These are phyloP conservation scores for Chlamydomonas eustigma DNA, from an alignment of 139 green algal species.

Conservation along the genomic window DNA sequence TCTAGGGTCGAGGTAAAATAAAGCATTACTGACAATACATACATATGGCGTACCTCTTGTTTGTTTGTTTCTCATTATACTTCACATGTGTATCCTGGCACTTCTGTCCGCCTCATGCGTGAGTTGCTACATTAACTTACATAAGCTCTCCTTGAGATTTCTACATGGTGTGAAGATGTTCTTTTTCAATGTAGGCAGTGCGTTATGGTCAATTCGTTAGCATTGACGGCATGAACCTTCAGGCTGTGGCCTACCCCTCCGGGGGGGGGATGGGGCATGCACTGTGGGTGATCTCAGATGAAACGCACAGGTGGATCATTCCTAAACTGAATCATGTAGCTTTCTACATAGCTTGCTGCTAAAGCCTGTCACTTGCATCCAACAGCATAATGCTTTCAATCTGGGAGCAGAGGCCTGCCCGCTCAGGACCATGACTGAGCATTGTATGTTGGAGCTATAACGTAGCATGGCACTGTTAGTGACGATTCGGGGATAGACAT, in stretches of 20 bases:
- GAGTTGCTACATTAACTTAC: no score
- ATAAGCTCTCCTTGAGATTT: no score
- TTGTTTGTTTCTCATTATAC: no score
- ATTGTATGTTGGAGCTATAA: background rate
- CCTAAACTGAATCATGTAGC: background rate
- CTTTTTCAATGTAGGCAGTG: conserved; percentile 18
- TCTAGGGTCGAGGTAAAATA: no score
- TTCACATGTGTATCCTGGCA: no score
- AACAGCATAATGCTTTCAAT: background rate
- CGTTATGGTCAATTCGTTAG: conserved; percentile 31
- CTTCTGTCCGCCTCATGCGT: no score
- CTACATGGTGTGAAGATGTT: no score
- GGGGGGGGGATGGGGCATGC: conserved; percentile 31
- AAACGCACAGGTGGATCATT: conserved; percentile 7
- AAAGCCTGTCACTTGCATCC: background rate
- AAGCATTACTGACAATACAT: no score
- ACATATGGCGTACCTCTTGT: no score
- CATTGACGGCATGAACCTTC: conserved; percentile 30
- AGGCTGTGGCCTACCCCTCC: conserved; percentile 21
- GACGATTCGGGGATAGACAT: no score
- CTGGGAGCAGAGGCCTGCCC: background rate
- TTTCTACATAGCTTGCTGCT: background rate
- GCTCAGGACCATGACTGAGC: background rate
- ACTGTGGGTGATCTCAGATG: conserved; percentile 31
- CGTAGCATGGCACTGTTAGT: no score